Percentiles rank a stretch among this genome's conserved stretches.
Conservation (phyloP, 2,329 filamentous ascomycete genomes). For the Colletotrichum tropicale region DNA sequence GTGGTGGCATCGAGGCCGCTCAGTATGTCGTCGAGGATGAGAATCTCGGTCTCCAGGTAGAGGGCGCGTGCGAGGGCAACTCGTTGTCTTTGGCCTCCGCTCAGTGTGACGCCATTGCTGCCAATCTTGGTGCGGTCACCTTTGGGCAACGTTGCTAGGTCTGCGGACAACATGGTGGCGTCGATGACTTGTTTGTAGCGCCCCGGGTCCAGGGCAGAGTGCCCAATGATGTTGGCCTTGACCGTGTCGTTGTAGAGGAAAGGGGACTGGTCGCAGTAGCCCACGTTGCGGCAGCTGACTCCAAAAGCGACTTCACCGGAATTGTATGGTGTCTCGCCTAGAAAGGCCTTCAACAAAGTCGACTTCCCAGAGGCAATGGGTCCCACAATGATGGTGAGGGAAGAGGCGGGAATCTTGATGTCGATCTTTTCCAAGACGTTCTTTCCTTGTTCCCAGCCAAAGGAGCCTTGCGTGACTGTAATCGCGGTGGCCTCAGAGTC, state of each 20-base stretch:
- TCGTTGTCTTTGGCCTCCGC: conserved; percentile 40
- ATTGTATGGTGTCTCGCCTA: conserved; percentile 27
- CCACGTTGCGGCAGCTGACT: conserved; percentile 19
- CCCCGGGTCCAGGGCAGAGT: conserved; percentile 29
- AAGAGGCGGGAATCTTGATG: conserved; percentile 29
- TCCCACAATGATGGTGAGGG: conserved; percentile 42
- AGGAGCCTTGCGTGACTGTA: conserved; percentile 24
- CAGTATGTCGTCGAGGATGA: conserved; percentile 40
- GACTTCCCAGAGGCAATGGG: conserved; percentile 45
- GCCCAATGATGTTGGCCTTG: conserved; percentile 41
- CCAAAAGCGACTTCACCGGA: conserved; percentile 22
- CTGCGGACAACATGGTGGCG: conserved; percentile 34
- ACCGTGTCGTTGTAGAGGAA: conserved; percentile 38
- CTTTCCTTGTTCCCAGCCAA: conserved; percentile 34
- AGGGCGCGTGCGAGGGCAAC: conserved; percentile 34
- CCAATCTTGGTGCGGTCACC: conserved; percentile 44
- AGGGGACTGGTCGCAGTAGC: conserved; percentile 36
- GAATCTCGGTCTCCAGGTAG: conserved; percentile 30
- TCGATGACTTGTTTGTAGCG: conserved; percentile 39
- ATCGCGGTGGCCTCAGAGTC: background rate
- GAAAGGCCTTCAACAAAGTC: conserved; percentile 40
- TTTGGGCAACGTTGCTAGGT: conserved; percentile 33
- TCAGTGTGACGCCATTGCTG: conserved; percentile 44
- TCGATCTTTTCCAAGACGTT: conserved; percentile 32
- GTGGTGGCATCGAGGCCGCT: conserved; percentile 38